Conservation (phyloP, 2,329 filamentous ascomycete species). For the Trichoderma sp. region DNA sequence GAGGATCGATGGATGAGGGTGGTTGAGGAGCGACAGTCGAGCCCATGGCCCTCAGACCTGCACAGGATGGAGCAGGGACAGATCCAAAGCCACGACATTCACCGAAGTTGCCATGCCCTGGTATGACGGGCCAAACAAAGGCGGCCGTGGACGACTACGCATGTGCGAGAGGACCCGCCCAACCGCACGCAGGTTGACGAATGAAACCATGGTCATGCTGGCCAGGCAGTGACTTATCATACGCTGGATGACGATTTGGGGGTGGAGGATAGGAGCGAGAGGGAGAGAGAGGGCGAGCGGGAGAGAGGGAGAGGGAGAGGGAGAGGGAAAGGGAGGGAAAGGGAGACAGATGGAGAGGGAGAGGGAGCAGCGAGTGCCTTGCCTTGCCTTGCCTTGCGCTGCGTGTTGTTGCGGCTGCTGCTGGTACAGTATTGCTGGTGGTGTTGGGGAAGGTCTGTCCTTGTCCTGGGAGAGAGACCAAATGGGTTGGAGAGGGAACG, state of each 20-base stretch:
- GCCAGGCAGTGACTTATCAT: conserved; percentile 10
- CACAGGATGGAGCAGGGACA: conserved; percentile 8
- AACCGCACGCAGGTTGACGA: conserved; percentile 17
- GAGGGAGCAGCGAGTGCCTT: not conserved
- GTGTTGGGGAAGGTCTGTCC: not conserved
- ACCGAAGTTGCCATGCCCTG: conserved; percentile 21
- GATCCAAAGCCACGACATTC: conserved; percentile 19
- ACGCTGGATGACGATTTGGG: not conserved
- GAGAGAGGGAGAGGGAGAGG: not conserved
- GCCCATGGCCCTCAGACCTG: not conserved
- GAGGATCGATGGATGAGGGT: conserved; percentile 4
- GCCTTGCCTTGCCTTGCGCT: not conserved
- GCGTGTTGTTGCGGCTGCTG: not conserved
- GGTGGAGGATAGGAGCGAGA: not conserved
- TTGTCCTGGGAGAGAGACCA: not conserved
- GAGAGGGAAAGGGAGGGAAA: not conserved
- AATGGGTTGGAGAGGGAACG: not conserved
- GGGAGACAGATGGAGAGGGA: not conserved
- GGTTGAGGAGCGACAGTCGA: not conserved
- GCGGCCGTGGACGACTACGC: conserved; percentile 8
- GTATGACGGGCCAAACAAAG: conserved; percentile 16
- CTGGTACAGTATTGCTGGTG: not conserved
- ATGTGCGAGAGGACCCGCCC: conserved; percentile 16
- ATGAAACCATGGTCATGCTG: conserved; percentile 16
- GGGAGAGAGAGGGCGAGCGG: not conserved